These are phyloP conservation scores for Aspergillus sp. DNA, from an alignment of 2,329 filamentous ascomycete species.

Conservation along the genomic window DNA sequence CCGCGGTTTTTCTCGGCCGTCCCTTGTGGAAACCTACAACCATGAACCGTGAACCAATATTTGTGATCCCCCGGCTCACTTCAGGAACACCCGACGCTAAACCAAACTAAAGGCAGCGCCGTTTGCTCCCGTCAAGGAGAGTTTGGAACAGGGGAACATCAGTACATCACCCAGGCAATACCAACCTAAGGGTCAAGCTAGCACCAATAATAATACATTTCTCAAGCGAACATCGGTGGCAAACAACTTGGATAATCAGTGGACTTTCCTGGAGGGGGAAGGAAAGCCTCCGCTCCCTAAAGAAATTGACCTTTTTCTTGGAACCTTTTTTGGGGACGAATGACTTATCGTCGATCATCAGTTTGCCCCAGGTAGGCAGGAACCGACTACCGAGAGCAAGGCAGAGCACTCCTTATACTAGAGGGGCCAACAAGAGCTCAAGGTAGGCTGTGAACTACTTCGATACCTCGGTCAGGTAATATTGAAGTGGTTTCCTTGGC, in stretches of 20 bases:
- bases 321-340: background rate
- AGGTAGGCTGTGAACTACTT: background rate
- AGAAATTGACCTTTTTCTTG: background rate
- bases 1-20: background rate
- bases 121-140: background rate
- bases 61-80: background rate
- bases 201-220: background rate
- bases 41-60: background rate
- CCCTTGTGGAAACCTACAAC: background rate
- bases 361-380: background rate
- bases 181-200: background rate
- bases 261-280: background rate
- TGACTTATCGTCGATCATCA: conserved; percentile 4
- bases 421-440: background rate
- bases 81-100: conserved; percentile 10
- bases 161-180: conserved; percentile 15
- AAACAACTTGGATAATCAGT: background rate
- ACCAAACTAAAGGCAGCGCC: background rate
- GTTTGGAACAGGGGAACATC: conserved; percentile 4
- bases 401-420: background rate
- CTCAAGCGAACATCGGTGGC: background rate
- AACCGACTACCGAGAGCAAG: background rate
- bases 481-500: background rate
- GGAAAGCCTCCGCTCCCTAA: background rate
- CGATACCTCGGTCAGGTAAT: background rate